A percentile compares a stretch with the other conserved stretches of the same genome.
Evolutionary conservation across 495 filamentous ascomycete species (phyloP).

Genomic region (Penicillium tannophilum): DNA sequence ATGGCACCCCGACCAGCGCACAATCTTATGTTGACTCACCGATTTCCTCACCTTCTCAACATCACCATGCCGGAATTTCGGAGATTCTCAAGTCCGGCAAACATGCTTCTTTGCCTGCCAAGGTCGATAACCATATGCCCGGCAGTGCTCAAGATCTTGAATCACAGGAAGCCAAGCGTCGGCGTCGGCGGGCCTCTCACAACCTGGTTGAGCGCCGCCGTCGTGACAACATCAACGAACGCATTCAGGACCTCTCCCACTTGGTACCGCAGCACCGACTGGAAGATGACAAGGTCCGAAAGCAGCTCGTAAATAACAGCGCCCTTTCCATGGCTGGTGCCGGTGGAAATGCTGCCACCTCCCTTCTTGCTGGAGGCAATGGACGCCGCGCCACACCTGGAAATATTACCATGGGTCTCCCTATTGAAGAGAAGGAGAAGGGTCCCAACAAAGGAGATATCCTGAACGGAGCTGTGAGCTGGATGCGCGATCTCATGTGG

Average conservation of each 20-base stretch:
- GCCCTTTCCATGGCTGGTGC: slow-evolving; percentile 79
- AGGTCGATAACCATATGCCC: slow-evolving; percentile 60
- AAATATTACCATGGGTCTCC: slow-evolving; percentile 86
- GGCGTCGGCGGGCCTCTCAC: slow-evolving; percentile 88
- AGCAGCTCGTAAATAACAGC: slow-evolving; percentile 88
- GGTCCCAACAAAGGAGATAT: slow-evolving; percentile 99
- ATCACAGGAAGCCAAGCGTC: slow-evolving; percentile 89
- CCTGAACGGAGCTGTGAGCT: slow-evolving; percentile 93
- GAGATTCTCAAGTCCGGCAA: slow-evolving; percentile 70
- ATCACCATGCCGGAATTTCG: slow-evolving; percentile 64
- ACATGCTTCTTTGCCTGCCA: slow-evolving; percentile 69
- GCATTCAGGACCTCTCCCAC: slow-evolving; percentile 93
- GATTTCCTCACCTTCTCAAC: slow-evolving; percentile 67
- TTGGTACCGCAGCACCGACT: slow-evolving; percentile 90
- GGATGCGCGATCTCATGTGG: slow-evolving; percentile 99
- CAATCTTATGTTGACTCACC: slow-evolving; percentile 82
- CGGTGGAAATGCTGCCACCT: slow-evolving; percentile 75
- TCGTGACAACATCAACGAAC: slow-evolving; percentile 97
- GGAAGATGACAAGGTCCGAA: slow-evolving; percentile 95
- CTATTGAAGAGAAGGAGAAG: slow-evolving; percentile 96
- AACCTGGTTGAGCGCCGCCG: slow-evolving; percentile 94
- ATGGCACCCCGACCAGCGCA: slow-evolving; percentile 74
- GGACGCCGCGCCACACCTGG: slow-evolving; percentile 81
- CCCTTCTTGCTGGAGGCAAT: slow-evolving; percentile 79
- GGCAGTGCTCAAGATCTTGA: slow-evolving; percentile 57